Conservation (phyloP, 345 rosid species). For the Dimocarpus longan region DNA sequence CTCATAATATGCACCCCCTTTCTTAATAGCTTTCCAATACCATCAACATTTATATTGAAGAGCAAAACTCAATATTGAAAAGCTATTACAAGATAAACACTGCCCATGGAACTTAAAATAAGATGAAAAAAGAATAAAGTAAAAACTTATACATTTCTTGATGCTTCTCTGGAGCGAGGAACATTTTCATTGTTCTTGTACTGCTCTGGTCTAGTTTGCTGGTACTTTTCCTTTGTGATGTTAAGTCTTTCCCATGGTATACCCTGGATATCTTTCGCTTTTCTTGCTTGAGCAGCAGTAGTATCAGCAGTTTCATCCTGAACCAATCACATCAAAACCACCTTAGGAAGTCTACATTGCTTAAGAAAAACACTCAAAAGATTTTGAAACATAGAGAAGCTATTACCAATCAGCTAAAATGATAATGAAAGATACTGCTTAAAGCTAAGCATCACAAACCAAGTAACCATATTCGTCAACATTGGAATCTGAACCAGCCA, state of each 20-base stretch:
- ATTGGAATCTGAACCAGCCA: conserved; percentile 68
- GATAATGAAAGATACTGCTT: neutral
- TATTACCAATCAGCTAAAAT: neutral
- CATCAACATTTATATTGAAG: conserved; percentile 22
- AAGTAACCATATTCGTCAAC: conserved; percentile 57
- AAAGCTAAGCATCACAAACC: conserved; percentile 37
- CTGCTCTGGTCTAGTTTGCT: too few relatives aligned
- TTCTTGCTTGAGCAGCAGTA: too few relatives aligned
- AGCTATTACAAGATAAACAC: neutral
- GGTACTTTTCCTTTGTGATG: too few relatives aligned
- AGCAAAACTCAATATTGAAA: neutral
- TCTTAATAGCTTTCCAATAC: conserved; percentile 53
- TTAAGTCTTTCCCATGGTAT: too few relatives aligned
- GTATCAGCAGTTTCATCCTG: too few relatives aligned
- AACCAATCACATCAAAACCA: conserved; percentile 18
- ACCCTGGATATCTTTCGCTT: too few relatives aligned
- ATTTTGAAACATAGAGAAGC: neutral
- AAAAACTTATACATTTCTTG: conserved; percentile 54
- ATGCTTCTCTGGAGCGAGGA: conserved; percentile 65
- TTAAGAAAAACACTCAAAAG: neutral
- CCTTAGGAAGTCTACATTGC: neutral
- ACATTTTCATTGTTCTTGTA: too few relatives aligned
- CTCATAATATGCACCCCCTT: conserved; percentile 52
- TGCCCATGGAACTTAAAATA: neutral
- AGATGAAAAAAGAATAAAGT: neutral